Base-by-base conservation (phyloP, 108 stramenopile species). In the Nannochloropsis gaditana region DNA sequence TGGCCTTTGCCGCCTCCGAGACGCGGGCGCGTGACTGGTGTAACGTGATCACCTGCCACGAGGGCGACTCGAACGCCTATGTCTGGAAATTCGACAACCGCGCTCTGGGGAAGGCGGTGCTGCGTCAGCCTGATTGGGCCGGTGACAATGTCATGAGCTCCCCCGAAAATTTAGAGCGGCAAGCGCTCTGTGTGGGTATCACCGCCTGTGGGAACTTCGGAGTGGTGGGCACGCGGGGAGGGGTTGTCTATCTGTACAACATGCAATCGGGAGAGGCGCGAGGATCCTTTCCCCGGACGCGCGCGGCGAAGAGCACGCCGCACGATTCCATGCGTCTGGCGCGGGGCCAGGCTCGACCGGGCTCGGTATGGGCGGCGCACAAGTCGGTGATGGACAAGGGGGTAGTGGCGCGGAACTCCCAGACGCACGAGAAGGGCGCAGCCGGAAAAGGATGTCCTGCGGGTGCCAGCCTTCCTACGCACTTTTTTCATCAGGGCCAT, bases 161-260 rank as follows among this genome's bases (percentile, higher is more conserved):
- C 19, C 83, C 44, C 11, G 83, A 83, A 19, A 21, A 19, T 3
- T 5, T 21, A 83, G 42, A 43, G 31, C 59, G 59, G 59, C 59
- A 73, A 21, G 17, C 41, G 5, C 8, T 43, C 15, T 82, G 81
- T 5, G 41, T 82, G 81, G 42, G 42, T 17, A 42, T 15, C 87
- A 88, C 86, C n/a, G 89, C 85, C 42, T 88, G 88, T 79, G 92
- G 92, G 3, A 84, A 96, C 92, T 97, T 93, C 89, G 95, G 94
- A 4, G 84, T 97, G 15, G 96, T 99, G 42, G 98, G 97, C 47
- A 96, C 95, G n/a, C 84, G 91, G 79, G 95, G 95, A 21, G 98
- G 98, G 83, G 87, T 87, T 21, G 92, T 99, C 9, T 96, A 94
- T 93, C 94, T 94, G 90, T 99, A 97, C 92, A 97, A 97, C 87